Conservation (phyloP, 208 protist genomes). For the Leishmania arabica region DNA sequence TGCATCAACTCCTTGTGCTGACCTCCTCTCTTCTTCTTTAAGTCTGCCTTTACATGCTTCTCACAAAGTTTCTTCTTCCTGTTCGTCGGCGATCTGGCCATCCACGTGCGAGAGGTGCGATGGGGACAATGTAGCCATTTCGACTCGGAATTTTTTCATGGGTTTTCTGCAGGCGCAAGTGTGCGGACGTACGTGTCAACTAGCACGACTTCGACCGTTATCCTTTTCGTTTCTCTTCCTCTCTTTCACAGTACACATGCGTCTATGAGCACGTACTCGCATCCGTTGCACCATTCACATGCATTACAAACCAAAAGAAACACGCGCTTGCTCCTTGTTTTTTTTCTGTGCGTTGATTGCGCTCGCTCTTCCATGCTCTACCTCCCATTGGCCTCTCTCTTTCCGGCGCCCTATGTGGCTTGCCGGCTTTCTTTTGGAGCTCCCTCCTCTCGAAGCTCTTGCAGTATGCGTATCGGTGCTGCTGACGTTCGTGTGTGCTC, state of each 20-base stretch:
- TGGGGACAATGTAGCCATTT: background rate
- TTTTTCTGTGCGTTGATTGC: background rate
- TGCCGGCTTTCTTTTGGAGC: background rate
- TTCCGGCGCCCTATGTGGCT: background rate
- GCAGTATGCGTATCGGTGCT: background rate
- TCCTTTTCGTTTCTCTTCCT: background rate
- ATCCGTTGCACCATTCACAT: background rate
- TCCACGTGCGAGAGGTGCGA: background rate
- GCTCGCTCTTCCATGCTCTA: background rate
- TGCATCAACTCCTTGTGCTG: too few relatives aligned
- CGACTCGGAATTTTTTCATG: background rate
- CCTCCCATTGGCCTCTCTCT: background rate
- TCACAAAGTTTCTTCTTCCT: background rate
- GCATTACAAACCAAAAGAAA: background rate
- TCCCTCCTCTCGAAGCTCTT: background rate
- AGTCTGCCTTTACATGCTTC: background rate
- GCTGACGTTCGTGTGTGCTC: background rate
- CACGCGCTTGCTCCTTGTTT: background rate
- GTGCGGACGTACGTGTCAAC: background rate
- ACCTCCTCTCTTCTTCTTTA: background rate
- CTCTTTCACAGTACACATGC: background rate
- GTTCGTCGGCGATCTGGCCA: background rate
- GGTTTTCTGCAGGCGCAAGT: background rate
- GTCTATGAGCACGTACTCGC: background rate
- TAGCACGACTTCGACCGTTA: background rate